Base-by-base conservation (phyloP, 164 flowering plant species). In the Vitis labrusca region DNA sequence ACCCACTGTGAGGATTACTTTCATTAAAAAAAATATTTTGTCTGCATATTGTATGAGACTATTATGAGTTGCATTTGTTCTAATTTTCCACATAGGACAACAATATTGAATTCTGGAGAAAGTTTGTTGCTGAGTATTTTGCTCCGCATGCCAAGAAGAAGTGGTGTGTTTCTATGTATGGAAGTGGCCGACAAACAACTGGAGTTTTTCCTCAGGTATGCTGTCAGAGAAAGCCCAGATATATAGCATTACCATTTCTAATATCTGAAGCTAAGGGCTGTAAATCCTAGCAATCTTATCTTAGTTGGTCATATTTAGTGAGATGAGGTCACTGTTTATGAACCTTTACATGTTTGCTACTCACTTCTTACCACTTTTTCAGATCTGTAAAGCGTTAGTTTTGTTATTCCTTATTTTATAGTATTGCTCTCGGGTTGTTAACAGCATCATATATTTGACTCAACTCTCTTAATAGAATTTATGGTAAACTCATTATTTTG, bases 161-260 rank as follows among this genome's bases (percentile, higher is more conserved):
- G 72, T 96, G 99, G 99, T 96, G 99, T 79, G 97, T 96, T 62
- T 96, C 99, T 12, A 85, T 87, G 83, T 96, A 96, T 79, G 99
- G 97, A 79, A 93, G 83, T 84, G 94, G 98, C 15, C 81, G 98
- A 54, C 99, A 92, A 79, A 87, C 98, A 60, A 91, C 91, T 68
- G 99, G 99, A 64, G 99, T 93, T 77, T 92, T 96, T 56, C 97
- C 98, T 74, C 99, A 96, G 97, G 99, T 92, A 14, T 74, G 72
- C 75, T 74, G 71, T 73, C 68, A 29, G 15, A 52, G 37, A 68
- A 47, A 59, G 55, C 68, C 62, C 49, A 50, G 13, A 37, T 1
- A 8, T 30, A 29, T 61, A 12, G 10, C 50, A 61, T 62, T 15
- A 29, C 59, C 50, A 5, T 13, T 27, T 57, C 4, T 17, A 16